Evolutionary conservation across 306 rosid genomes (phyloP).

Genomic region (Medicago lupulina): DNA sequence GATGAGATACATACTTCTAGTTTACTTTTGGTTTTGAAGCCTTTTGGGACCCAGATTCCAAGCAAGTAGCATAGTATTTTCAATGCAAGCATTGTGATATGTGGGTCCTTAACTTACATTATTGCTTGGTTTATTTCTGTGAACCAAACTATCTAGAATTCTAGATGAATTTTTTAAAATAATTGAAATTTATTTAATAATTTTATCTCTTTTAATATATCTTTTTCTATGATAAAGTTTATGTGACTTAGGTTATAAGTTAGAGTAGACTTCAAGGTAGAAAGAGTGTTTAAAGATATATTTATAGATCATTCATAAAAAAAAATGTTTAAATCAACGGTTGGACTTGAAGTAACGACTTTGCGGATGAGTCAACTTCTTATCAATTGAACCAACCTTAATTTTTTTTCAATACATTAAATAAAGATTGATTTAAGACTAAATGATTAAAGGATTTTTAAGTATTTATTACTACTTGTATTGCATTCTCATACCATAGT

Average conservation of each 20-base stretch:
- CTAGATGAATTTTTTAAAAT: neutral
- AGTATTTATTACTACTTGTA: neutral
- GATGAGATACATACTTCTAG: constrained; percentile 17
- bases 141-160: neutral
- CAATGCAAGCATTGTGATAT: constrained; percentile 27
- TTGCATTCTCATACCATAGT: neutral
- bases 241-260: no score
- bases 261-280: no score
- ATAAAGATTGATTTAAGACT: neutral
- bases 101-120: constrained; percentile 33
- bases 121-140: neutral
- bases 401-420: neutral
- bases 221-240: neutral
- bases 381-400: no score
- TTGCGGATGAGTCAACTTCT: no score
- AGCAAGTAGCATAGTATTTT: constrained; percentile 30
- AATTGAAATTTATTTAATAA: neutral
- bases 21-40: constrained; percentile 42
- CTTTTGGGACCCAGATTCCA: constrained; percentile 31
- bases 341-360: no score
- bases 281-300: no score
- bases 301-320: no score
- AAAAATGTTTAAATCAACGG: no score
- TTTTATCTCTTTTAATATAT: neutral
- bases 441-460: no score